These are phyloP conservation scores for Saturnispora saitoi DNA, from an alignment of 805 yeast genomes.

Conservation along the genomic window DNA sequence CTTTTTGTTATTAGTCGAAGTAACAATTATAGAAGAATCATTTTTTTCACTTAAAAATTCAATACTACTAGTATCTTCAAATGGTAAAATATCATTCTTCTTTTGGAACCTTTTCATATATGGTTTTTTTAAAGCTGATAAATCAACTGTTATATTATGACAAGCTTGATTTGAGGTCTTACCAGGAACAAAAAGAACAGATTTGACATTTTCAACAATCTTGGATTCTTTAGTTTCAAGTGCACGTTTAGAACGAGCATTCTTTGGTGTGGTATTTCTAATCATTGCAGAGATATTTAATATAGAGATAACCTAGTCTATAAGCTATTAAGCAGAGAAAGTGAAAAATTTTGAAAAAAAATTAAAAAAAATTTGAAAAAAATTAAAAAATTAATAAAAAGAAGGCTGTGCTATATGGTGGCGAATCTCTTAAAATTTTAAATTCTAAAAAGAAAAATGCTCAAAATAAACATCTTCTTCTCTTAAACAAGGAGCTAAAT, in stretches of 20 bases:
- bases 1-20: conserved; percentile 76
- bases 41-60: conserved; percentile 95
- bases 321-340: not conserved
- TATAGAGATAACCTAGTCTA: no score
- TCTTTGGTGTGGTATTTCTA: conserved; percentile 72
- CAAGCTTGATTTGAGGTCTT: conserved; percentile 65
- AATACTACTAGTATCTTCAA: conserved; percentile 76
- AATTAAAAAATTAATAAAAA: not conserved
- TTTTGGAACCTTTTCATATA: conserved; percentile 76
- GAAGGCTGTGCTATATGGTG: not conserved
- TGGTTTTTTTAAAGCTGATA: conserved; percentile 87
- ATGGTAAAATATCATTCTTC: conserved; percentile 85
- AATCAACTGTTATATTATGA: conserved; percentile 84
- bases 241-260: conserved; percentile 93
- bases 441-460: no score
- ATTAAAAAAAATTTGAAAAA: not conserved
- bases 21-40: conserved; percentile 77
- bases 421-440: no score
- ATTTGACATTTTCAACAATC: conserved; percentile 79
- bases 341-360: not conserved
- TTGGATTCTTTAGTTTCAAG: conserved; percentile 82
- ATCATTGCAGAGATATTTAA: conserved; percentile 22
- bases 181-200: conserved; percentile 89
- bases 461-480: not conserved
- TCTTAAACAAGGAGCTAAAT: not conserved